Evolutionary conservation across 75 land plant species (phyloP).

Genomic region (Picea glauca): DNA sequence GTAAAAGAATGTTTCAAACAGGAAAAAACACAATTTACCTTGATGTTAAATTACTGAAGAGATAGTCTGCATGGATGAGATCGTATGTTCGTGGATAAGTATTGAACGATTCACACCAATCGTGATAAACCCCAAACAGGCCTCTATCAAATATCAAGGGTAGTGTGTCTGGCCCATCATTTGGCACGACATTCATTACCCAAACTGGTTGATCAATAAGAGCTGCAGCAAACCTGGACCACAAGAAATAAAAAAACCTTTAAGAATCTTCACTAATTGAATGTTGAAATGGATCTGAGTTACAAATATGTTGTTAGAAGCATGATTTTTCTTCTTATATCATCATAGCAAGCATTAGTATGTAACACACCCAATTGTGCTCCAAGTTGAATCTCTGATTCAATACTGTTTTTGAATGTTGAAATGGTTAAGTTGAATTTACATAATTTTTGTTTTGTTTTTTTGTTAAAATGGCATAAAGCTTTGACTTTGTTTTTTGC

Average conservation of each 20-base stretch:
- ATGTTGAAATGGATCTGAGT: background rate
- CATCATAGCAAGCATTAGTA: background rate
- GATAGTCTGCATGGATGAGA: constrained; percentile 72
- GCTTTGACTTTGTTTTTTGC: too few relatives aligned
- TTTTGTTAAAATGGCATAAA: too few relatives aligned
- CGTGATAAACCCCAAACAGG: constrained; percentile 81
- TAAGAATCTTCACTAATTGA: background rate
- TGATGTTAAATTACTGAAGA: constrained; percentile 37
- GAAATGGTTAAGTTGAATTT: background rate
- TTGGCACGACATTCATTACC: constrained; percentile 88
- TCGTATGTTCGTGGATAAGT: constrained; percentile 93
- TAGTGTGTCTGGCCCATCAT: constrained; percentile 64
- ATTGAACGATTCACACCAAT: constrained; percentile 90
- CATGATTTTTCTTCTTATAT: background rate
- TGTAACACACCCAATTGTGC: background rate
- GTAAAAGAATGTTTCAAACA: background rate
- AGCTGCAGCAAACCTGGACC: constrained; percentile 84
- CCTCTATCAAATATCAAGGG: constrained; percentile 79
- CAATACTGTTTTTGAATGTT: background rate
- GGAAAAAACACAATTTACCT: constrained; percentile 38
- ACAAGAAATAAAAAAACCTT: background rate
- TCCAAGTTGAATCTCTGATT: background rate
- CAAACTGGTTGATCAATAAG: constrained; percentile 60
- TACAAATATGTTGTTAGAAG: background rate
- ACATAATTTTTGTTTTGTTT: background rate